These are phyloP conservation scores for Melampsora medusae DNA, from an alignment of 1,284 basidiomycete genomes.

Conservation along the genomic window DNA sequence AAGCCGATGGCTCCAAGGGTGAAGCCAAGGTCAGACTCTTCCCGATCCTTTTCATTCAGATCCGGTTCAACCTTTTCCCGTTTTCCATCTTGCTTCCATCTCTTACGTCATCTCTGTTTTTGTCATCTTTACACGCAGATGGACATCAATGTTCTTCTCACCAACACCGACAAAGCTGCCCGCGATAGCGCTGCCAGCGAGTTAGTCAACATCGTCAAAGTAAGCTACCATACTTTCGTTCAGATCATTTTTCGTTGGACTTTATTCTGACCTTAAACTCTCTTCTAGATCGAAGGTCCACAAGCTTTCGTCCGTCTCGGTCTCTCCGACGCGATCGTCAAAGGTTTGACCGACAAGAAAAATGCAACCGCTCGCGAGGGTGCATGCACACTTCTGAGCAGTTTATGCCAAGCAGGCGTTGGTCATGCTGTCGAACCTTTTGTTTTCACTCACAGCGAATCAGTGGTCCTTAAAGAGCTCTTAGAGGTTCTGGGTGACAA, in stretches of 20 bases:
- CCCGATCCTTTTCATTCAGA: not conserved
- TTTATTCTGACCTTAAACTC: not conserved
- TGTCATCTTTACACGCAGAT: constrained; percentile 46
- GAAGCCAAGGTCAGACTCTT: constrained; percentile 52
- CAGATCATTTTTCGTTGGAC: not conserved
- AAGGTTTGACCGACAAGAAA: constrained; percentile 86
- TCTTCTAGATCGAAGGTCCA: constrained; percentile 65
- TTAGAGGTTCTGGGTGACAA: constrained; percentile 91
- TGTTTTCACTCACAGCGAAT: constrained; percentile 70
- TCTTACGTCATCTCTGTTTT: not conserved
- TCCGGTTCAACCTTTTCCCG: not conserved
- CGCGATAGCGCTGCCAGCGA: constrained; percentile 55
- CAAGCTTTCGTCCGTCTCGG: constrained; percentile 72
- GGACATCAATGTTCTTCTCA: constrained; percentile 56
- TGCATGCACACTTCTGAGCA: constrained; percentile 69
- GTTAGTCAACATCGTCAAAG: constrained; percentile 58
- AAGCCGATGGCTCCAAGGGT: constrained; percentile 49
- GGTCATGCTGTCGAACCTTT: constrained; percentile 83
- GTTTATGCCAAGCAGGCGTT: constrained; percentile 71
- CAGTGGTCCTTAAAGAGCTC: constrained; percentile 74
- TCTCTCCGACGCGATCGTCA: constrained; percentile 76
- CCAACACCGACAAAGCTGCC: constrained; percentile 52
- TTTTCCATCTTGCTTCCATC: not conserved
- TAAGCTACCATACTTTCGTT: constrained; percentile 17
- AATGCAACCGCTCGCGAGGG: constrained; percentile 79